Percentiles rank a stretch among this genome's conserved stretches.
Conservation (phyloP, 805 yeast genomes). For the Ogataea neopini region DNA sequence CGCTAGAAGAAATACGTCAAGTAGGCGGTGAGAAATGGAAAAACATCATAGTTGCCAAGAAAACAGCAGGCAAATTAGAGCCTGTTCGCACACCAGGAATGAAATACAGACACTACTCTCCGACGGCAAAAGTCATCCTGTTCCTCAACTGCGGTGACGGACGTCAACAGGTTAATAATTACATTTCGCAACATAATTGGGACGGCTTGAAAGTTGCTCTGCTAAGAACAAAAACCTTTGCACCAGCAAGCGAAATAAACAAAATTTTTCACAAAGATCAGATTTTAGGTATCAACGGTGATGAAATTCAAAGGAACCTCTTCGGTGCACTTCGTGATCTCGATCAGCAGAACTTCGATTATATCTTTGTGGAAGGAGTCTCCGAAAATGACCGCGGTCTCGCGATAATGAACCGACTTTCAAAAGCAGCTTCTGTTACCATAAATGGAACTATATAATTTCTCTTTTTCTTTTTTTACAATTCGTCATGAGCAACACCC, state of each 20-base stretch:
- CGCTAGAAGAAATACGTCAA: constrained; percentile 68
- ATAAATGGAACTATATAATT: constrained; percentile 13
- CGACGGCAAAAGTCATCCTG: constrained; percentile 77
- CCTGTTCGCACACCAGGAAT: constrained; percentile 93
- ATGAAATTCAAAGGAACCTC: constrained; percentile 70
- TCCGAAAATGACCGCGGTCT: constrained; percentile 77
- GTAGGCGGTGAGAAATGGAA: constrained; percentile 73
- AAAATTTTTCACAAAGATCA: constrained; percentile 31
- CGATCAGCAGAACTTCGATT: constrained; percentile 66
- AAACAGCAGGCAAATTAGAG: constrained; percentile 63
- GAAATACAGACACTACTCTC: constrained; percentile 96
- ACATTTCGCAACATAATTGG: constrained; percentile 10
- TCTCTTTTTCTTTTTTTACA: constrained; percentile 9
- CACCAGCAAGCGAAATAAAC: constrained; percentile 17
- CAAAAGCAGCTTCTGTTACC: constrained; percentile 72
- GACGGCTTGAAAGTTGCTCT: constrained; percentile 49
- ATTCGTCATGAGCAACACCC: constrained; percentile 48
- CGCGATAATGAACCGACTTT: constrained; percentile 90
- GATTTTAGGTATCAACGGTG: constrained; percentile 47
- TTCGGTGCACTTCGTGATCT: constrained; percentile 74
- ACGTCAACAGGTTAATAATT: constrained; percentile 15
- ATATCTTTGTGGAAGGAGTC: constrained; percentile 84
- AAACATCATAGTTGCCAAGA: constrained; percentile 61
- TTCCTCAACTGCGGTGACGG: constrained; percentile 55
- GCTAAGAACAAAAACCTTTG: constrained; percentile 44